These are phyloP conservation scores for Massariosphaeria phaeospora DNA, from an alignment of 495 filamentous ascomycete species.

Conservation along the genomic window DNA sequence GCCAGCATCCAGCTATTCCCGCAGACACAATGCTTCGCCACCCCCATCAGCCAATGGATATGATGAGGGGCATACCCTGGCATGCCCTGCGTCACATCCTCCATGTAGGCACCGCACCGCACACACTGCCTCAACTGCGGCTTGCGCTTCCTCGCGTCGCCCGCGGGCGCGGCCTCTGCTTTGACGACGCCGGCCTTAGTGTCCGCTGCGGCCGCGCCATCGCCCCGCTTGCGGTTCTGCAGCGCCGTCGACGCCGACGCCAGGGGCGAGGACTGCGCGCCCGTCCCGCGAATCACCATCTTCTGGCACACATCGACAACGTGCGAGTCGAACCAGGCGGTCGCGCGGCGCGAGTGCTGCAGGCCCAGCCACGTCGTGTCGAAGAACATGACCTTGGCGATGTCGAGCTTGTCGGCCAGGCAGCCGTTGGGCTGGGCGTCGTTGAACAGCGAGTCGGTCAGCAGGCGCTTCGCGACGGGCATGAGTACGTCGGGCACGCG, in stretches of 20 bases:
- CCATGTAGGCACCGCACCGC: conserved; percentile 59
- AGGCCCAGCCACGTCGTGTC: conserved; percentile 34
- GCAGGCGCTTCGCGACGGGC: conserved; percentile 27
- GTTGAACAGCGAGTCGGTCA: conserved; percentile 16
- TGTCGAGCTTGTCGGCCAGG: conserved; percentile 19
- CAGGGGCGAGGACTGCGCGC: no score
- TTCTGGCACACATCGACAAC: conserved; percentile 31
- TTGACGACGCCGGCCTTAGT: conserved; percentile 17
- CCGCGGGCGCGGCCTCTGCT: background rate
- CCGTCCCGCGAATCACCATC: conserved; percentile 21
- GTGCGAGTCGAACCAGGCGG: conserved; percentile 12
- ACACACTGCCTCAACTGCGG: conserved; percentile 49
- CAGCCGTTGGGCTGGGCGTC: background rate
- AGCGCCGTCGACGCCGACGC: background rate
- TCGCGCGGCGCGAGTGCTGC: conserved; percentile 1
- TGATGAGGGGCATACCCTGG: conserved; percentile 19
- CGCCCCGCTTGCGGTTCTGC: conserved; percentile 8
- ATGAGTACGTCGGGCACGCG: conserved; percentile 29
- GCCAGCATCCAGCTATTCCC: conserved; percentile 30
- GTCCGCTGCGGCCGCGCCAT: conserved; percentile 20
- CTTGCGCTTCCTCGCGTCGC: conserved; percentile 6
- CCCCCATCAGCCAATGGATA: conserved; percentile 29
- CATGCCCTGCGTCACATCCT: conserved; percentile 46
- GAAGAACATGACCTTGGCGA: conserved; percentile 27
- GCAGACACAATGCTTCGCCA: conserved; percentile 34